Conservation (phyloP, 805 yeast genomes). For the Cyberlindnera xylosilytica region DNA sequence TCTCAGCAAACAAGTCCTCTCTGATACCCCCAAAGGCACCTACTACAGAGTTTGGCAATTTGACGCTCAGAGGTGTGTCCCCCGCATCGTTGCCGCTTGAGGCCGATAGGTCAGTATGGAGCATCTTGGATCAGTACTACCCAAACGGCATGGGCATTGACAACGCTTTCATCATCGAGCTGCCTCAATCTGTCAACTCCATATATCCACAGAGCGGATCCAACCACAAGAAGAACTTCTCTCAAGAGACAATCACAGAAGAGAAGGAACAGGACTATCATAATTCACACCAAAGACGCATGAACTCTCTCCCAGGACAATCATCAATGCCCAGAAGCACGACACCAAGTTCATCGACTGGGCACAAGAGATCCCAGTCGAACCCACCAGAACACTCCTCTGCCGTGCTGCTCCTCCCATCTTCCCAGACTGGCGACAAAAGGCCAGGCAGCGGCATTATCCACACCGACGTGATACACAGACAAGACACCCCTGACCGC, state of each 20-base stretch:
- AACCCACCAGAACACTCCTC: slow-evolving; percentile 26
- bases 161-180: slow-evolving; percentile 63
- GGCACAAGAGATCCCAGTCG: slow-evolving; percentile 25
- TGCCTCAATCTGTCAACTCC: slow-evolving; percentile 25
- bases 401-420: slow-evolving; percentile 26
- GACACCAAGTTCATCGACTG: slow-evolving; percentile 9
- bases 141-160: slow-evolving; percentile 67
- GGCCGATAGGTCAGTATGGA: slow-evolving; percentile 63
- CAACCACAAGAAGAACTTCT: slow-evolving; percentile 13
- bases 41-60: slow-evolving; percentile 8
- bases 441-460: neutral
- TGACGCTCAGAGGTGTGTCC: slow-evolving; percentile 14
- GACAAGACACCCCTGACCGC: slow-evolving; percentile 6
- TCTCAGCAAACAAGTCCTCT: slow-evolving; percentile 20
- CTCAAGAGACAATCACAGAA: slow-evolving; percentile 25
- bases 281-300: slow-evolving; percentile 10
- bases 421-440: slow-evolving; percentile 2
- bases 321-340: slow-evolving; percentile 5
- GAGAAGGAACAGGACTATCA: slow-evolving; percentile 23
- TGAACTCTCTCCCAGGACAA: slow-evolving; percentile 20
- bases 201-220: slow-evolving; percentile 4
- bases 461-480: neutral
- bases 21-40: slow-evolving; percentile 16
- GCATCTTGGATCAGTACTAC: slow-evolving; percentile 52
- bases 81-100: slow-evolving; percentile 34